phyloP scores from a whole-genome alignment of 2,329 filamentous ascomycete genomes.

The Talaromyces verruculosus region DNA sequence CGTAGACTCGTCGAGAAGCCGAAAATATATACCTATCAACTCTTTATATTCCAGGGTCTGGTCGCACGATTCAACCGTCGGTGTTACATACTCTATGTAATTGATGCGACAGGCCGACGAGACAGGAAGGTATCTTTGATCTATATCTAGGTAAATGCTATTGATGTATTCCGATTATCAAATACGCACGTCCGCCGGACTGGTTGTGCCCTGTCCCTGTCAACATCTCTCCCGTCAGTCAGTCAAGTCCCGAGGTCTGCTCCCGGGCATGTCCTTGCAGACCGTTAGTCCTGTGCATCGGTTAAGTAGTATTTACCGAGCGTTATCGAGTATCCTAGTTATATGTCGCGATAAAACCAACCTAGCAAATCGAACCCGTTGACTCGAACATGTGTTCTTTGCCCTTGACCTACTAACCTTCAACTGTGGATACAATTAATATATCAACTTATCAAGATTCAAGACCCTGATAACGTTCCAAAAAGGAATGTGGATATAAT shows the following conservation, averaged over 20 bases:
- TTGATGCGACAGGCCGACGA: background rate
- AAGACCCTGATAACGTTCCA: background rate
- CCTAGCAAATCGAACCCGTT: background rate
- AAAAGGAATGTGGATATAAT: background rate
- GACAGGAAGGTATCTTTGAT: background rate
- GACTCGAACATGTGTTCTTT: slow-evolving; percentile 3
- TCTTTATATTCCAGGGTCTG: background rate
- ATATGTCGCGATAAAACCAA: background rate
- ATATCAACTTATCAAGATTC: too few relatives aligned
- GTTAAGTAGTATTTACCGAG: background rate
- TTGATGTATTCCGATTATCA: background rate
- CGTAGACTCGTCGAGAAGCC: background rate
- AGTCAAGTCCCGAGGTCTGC: background rate
- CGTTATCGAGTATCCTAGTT: background rate
- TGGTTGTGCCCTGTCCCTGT: background rate
- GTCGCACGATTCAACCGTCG: background rate
- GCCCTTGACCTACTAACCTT: background rate
- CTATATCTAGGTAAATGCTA: too few relatives aligned
- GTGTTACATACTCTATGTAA: background rate
- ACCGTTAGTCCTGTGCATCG: slow-evolving; percentile 1
- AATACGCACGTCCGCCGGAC: background rate
- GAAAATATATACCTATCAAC: too few relatives aligned
- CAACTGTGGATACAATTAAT: background rate
- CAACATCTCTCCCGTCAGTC: background rate
- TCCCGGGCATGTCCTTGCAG: slow-evolving; percentile 4